Base-by-base conservation (phyloP, 2,329 filamentous ascomycete genomes). In the Ophiostoma himal-ulmi region DNA sequence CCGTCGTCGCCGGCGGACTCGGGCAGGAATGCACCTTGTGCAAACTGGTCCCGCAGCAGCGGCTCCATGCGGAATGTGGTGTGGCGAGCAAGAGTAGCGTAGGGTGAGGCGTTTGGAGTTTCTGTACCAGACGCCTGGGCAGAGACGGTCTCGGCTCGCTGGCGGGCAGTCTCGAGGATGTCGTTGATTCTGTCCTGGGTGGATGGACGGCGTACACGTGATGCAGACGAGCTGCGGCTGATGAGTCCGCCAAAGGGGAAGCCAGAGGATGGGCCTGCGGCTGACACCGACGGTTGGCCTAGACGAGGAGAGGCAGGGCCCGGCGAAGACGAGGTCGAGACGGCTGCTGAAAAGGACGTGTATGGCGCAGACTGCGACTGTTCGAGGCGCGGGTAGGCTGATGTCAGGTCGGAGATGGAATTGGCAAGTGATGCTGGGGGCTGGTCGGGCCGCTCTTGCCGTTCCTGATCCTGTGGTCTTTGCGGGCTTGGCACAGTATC, bases 111-210 rank as follows among this genome's bases (percentile, higher is more conserved):
- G 48, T 65, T 54, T n/a, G 36, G 69, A 48, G 41, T 70, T 69
- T 68, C 57, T 34, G 57, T 22, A 6, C 26, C 8, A 13, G 65
- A 34, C 20, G 54, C 37, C 26, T 64, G 20, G 52, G 37, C 60
- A 7, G 68, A 34, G 10, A 74, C 71, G 34, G 72, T 73, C 44
- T 77, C 76, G 71, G 77, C 77, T 44, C 77, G 77, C 57, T 76
- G 73, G 68, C 75, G 75, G 64, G 75, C 77, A 14, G 71, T 74
- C 77, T 79, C 75, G 22, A 80, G 74, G 64, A 80, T 79, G 13
- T 74, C 75, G 69, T 77, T 73, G 62, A 80, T 74, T 13, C 78
- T 76, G 37, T 78, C 76, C 68, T 77, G 75, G 7, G 77, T 76
- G 14, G 77, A 76, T 73, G 68, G 74, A 48, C 76, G 74, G 36